Evolutionary conservation across 345 rosid genomes (phyloP).

Genomic region (Eucalyptus cladocalyx): DNA sequence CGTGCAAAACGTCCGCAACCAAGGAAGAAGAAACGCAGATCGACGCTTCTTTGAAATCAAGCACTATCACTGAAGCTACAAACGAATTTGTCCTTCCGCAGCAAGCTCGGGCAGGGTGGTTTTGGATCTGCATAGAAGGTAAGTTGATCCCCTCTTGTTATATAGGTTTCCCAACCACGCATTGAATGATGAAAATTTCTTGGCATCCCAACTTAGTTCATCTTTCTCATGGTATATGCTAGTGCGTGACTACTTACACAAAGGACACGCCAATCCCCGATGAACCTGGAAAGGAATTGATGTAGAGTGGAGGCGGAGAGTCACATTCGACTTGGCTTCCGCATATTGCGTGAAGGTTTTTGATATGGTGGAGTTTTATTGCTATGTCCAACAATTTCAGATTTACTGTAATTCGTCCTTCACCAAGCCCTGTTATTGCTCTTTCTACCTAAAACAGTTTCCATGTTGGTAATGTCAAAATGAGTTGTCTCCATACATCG

Average conservation of each 20-base stretch:
- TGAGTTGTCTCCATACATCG: neutral
- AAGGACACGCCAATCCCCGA: neutral
- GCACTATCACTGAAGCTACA: constrained; percentile 1
- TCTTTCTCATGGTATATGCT: neutral
- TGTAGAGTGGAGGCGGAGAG: neutral
- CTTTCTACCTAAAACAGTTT: neutral
- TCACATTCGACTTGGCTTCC: neutral
- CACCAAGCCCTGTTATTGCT: neutral
- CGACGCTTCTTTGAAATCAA: too few relatives aligned
- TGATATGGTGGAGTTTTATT: neutral
- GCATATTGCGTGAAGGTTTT: neutral
- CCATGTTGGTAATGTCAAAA: neutral
- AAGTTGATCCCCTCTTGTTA: neutral
- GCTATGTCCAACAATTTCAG: neutral
- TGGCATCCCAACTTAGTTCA: neutral
- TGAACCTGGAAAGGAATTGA: neutral
- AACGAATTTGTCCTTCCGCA: neutral
- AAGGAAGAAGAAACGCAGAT: too few relatives aligned
- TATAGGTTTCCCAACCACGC: neutral
- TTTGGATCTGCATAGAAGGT: constrained; percentile 23
- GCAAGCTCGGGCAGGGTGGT: constrained; percentile 16
- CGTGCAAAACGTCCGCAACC: too few relatives aligned
- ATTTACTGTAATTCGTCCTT: neutral
- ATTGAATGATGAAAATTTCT: neutral
- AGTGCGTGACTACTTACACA: too few relatives aligned